A percentile compares a stretch with the other conserved stretches of the same genome.
These are phyloP conservation scores for Handroanthus guayacan DNA, from an alignment of 257 asterid species.

Conservation along the genomic window DNA sequence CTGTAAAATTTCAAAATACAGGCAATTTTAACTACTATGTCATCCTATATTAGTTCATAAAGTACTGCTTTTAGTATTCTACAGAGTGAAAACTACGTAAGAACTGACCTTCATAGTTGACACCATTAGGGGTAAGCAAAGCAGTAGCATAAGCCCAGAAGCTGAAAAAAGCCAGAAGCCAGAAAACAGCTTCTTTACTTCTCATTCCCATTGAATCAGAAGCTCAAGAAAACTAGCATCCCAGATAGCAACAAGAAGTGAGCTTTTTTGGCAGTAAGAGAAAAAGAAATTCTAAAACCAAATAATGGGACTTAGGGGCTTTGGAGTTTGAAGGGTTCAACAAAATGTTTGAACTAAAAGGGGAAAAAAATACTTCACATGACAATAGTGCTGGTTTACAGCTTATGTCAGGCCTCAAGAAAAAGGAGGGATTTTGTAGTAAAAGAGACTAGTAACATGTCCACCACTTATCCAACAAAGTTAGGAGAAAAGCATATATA, in stretches of 20 bases:
- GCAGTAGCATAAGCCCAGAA: constrained; percentile 58
- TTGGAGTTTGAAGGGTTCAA: constrained; percentile 21
- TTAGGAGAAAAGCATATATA: constrained; percentile 59
- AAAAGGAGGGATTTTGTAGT: constrained; percentile 50
- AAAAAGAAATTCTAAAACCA: constrained; percentile 7
- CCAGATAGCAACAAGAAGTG: constrained; percentile 22
- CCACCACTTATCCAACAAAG: constrained; percentile 69
- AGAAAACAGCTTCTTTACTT: constrained; percentile 42
- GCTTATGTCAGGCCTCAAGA: constrained; percentile 45
- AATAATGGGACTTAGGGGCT: constrained; percentile 21
- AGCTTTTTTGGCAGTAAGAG: constrained; percentile 3
- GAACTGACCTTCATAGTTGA: constrained; percentile 85
- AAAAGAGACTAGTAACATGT: constrained; percentile 63
- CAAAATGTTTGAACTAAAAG: constrained; percentile 14
- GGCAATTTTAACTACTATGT: neutral
- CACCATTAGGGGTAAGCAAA: constrained; percentile 83
- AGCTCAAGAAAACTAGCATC: constrained; percentile 4
- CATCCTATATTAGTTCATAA: neutral
- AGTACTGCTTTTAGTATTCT: neutral
- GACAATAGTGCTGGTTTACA: constrained; percentile 40
- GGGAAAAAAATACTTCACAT: constrained; percentile 34
- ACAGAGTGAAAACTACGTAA: no score
- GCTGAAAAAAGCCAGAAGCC: constrained; percentile 45
- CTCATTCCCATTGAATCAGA: constrained; percentile 40
- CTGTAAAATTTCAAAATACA: constrained; percentile 41